A percentile compares a stretch with the other conserved stretches of the same genome.
Evolutionary conservation across 371 early-diverging fungal species (phyloP).

Genomic region (Haplosporangium sp.): DNA sequence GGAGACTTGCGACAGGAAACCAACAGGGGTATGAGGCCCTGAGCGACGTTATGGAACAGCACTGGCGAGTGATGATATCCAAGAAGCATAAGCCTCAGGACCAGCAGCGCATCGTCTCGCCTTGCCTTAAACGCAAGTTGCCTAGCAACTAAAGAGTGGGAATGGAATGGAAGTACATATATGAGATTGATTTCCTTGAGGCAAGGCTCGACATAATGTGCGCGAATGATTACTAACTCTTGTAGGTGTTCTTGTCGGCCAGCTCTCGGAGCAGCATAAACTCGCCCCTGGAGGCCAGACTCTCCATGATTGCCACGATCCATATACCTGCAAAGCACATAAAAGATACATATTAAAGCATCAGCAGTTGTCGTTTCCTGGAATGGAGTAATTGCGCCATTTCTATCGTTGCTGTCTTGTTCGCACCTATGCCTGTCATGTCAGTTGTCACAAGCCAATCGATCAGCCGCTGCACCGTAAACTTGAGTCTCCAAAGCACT

Average conservation of each 20-base stretch:
- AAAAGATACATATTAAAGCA: neutral
- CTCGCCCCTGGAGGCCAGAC: slow-evolving; percentile 45
- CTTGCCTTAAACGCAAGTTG: slow-evolving; percentile 28
- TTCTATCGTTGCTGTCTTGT: neutral
- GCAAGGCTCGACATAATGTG: too few relatives aligned
- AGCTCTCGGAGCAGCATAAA: slow-evolving; percentile 32
- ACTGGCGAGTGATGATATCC: slow-evolving; percentile 49
- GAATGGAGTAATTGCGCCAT: neutral
- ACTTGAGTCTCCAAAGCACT: slow-evolving; percentile 30
- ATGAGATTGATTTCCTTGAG: too few relatives aligned
- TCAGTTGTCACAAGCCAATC: slow-evolving; percentile 41
- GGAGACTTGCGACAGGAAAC: slow-evolving; percentile 30
- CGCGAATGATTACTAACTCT: slow-evolving; percentile 15
- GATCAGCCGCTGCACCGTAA: slow-evolving; percentile 36
- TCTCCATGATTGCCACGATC: slow-evolving; percentile 45
- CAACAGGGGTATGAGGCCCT: slow-evolving; percentile 34
- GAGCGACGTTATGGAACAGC: slow-evolving; percentile 57
- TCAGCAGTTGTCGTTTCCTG: too few relatives aligned
- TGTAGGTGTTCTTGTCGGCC: slow-evolving; percentile 38
- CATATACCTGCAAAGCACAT: slow-evolving; percentile 21
- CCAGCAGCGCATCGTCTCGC: slow-evolving; percentile 36
- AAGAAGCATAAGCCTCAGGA: slow-evolving; percentile 35
- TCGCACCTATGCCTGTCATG: slow-evolving; percentile 36
- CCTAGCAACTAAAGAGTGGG: slow-evolving; percentile 21
- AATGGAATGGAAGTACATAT: neutral